phyloP scores from a whole-genome alignment of 2,329 filamentous ascomycete genomes.

The Trichoderma sp. region DNA sequence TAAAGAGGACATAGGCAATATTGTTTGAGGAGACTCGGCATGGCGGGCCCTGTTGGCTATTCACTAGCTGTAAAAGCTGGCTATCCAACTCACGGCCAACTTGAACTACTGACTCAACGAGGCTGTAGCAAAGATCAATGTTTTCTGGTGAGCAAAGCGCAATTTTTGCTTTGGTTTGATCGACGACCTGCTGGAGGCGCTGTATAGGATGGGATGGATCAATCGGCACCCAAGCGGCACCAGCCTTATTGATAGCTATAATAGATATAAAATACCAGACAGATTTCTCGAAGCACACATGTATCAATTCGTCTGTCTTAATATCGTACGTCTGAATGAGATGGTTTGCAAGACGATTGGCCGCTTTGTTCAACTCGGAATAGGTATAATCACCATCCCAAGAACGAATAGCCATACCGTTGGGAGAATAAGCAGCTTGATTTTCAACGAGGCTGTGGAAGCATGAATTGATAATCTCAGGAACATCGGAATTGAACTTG shows the following conservation, averaged over 20 bases:
- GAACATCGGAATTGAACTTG: neutral
- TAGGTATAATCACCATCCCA: slow-evolving; percentile 25
- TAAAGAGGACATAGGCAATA: slow-evolving; percentile 43
- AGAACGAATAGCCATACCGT: slow-evolving; percentile 17
- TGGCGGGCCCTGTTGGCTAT: neutral
- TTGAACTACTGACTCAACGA: neutral
- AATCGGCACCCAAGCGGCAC: slow-evolving; percentile 19
- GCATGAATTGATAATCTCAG: neutral
- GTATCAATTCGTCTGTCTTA: slow-evolving; percentile 24
- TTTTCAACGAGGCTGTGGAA: slow-evolving; percentile 15
- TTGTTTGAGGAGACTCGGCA: neutral
- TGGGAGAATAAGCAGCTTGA: neutral
- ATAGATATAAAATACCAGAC: slow-evolving; percentile 24
- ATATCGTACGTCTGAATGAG: slow-evolving; percentile 11
- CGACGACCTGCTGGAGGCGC: neutral
- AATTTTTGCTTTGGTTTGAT: neutral
- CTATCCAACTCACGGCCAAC: neutral
- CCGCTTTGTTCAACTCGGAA: slow-evolving; percentile 17
- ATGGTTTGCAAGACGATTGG: neutral
- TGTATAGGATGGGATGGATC: neutral
- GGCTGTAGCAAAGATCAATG: neutral
- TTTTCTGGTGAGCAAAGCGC: neutral
- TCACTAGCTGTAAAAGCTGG: neutral
- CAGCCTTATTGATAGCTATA: slow-evolving; percentile 29
- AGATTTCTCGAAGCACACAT: slow-evolving; percentile 23